Conservation (phyloP, 768 basidiomycete genomes). For the Kwoniella europaea region DNA sequence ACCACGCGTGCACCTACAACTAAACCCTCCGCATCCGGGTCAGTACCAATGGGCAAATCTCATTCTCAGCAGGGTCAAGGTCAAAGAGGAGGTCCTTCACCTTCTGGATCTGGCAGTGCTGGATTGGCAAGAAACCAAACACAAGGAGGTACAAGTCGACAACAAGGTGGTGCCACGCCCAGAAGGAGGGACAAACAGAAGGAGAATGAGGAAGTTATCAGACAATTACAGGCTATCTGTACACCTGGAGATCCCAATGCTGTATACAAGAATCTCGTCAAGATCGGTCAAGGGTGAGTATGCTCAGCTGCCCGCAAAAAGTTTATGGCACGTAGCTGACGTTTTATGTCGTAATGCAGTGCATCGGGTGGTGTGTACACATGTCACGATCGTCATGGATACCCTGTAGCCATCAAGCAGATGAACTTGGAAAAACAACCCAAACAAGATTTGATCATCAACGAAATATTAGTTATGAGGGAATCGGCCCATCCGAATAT, state of each 20-base stretch:
- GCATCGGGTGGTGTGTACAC: slow-evolving; percentile 98
- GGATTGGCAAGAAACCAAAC: slow-evolving; percentile 21
- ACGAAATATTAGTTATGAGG: slow-evolving; percentile 99
- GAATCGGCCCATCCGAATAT: slow-evolving; percentile 96
- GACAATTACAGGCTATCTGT: slow-evolving; percentile 88
- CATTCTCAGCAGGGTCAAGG: slow-evolving; percentile 56
- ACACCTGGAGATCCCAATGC: slow-evolving; percentile 96
- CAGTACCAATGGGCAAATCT: slow-evolving; percentile 44
- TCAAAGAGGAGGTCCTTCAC: slow-evolving; percentile 31
- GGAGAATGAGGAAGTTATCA: slow-evolving; percentile 77
- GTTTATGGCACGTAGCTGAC: slow-evolving; percentile 3
- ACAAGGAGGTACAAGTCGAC: slow-evolving; percentile 59
- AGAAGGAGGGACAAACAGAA: slow-evolving; percentile 81
- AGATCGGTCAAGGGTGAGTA: slow-evolving; percentile 95
- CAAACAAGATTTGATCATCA: slow-evolving; percentile 99
- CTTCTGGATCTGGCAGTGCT: slow-evolving; percentile 6
- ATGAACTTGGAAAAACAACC: slow-evolving; percentile 99
- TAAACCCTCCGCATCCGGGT: slow-evolving; percentile 35
- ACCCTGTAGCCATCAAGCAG: slow-evolving; percentile 97
- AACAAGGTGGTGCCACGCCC: slow-evolving; percentile 68
- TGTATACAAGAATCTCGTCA: slow-evolving; percentile 87
- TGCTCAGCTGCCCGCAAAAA: background rate
- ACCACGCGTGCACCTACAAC: slow-evolving; percentile 74
- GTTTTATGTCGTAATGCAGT: slow-evolving; percentile 59
- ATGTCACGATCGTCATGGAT: slow-evolving; percentile 93